Evolutionary conservation across 1,284 basidiomycete species (phyloP), one percentile per base, ranked within the genome.

Genomic region (Heterobasidion occidentale): DNA sequence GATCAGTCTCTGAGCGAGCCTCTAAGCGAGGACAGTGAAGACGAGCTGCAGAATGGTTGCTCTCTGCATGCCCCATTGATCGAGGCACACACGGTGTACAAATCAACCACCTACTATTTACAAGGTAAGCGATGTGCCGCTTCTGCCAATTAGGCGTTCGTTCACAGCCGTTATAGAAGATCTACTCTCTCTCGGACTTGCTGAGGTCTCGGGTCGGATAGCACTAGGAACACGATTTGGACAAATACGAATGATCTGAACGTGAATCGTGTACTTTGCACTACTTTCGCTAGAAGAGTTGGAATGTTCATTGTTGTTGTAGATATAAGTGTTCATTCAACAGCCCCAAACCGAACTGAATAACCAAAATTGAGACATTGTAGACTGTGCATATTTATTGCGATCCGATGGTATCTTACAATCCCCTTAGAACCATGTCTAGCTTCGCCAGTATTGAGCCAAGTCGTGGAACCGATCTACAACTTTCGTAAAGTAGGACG

Each of bases 401-500:
- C 27, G 27, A 27, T 27, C 27, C 27, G 5, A 27, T 27, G 27
- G 27, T 27, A 27, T 27, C 27, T 27, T 27, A 27, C 27, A 27
- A 27, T 27, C 27, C 27, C 4, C 27, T 4, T 5, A 27, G 4
- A 27, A 27, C 27, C 27, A 27, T 27, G 27, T 27, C 38, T 42
- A 61, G 36, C 59, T 62, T 38, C 61, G 52, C 88, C 88, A 90
- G 68, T 91, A 92, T 68, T 91, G 90, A 20, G 89, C 88, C 64
- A 90, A 71, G 64, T 91, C 88, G 67, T 97, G 94, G 64, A 97
- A 93, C 62, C 90, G 79, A 71, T 97, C 94, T 62, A 99, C 80
- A 55, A 99, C 88, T 35, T 90, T 92, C 0, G 92, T 92, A 63
- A 98, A 83, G 70, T 97, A 96, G 42, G 92, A 94, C 2, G 93